phyloP scores from a whole-genome alignment of 306 rosid species.

The apple (Malus domestica) region DNA sequence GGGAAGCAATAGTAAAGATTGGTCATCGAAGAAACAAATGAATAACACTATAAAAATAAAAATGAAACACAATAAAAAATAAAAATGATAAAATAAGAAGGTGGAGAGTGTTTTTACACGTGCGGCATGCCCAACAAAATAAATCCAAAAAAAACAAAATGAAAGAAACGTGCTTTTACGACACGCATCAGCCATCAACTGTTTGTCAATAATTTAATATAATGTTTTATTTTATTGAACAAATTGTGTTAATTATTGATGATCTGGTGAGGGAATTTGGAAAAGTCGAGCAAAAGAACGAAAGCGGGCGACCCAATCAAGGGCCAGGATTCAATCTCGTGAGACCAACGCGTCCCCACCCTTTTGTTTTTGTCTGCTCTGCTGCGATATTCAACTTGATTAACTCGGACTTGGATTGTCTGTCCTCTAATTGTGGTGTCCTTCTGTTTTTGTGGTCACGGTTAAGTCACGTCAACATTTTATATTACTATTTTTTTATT shows the following conservation, averaged over 20 bases:
- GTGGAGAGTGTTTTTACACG: constrained; percentile 30
- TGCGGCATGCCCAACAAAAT: constrained; percentile 6
- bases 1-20: too few relatives aligned
- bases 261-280: background rate
- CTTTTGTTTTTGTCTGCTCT: background rate
- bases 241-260: background rate
- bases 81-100: background rate
- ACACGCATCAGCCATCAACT: constrained; percentile 38
- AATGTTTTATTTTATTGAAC: background rate
- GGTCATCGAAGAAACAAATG: too few relatives aligned
- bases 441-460: too few relatives aligned
- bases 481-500: too few relatives aligned
- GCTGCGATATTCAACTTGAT: background rate
- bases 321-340: constrained; percentile 9
- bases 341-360: constrained; percentile 9
- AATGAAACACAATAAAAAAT: too few relatives aligned
- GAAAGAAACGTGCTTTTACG: constrained; percentile 14
- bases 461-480: too few relatives aligned
- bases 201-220: constrained; percentile 18
- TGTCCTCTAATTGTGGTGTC: too few relatives aligned
- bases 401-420: too few relatives aligned
- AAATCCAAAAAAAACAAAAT: background rate
- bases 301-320: constrained; percentile 4
- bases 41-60: background rate
- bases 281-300: constrained; percentile 1